These are phyloP conservation scores for Hypoxylon perforatum DNA, from an alignment of 495 filamentous ascomycete species.

Conservation along the genomic window DNA sequence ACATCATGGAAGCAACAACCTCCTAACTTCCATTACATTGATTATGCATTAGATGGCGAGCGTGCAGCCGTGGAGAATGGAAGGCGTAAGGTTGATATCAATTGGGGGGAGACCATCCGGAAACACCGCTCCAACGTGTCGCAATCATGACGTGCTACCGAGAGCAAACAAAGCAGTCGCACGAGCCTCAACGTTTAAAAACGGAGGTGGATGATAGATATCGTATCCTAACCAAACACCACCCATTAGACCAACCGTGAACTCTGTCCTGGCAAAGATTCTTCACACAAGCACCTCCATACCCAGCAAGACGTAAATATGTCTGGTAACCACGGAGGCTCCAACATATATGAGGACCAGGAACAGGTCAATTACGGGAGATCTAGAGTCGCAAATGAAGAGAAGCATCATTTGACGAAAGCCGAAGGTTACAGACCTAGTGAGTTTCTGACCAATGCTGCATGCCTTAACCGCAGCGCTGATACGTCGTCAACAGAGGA, in stretches of 20 bases:
- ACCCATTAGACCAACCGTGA: not conserved
- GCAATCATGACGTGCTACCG: constrained; percentile 26
- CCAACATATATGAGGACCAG: constrained; percentile 29
- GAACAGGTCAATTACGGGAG: constrained; percentile 40
- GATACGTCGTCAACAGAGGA: constrained; percentile 30
- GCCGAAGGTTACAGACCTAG: constrained; percentile 40
- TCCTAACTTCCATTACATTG: too few relatives aligned
- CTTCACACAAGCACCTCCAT: not conserved
- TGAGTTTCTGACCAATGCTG: constrained; percentile 3
- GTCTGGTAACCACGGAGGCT: constrained; percentile 24
- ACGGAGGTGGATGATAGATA: too few relatives aligned
- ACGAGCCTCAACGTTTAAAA: too few relatives aligned
- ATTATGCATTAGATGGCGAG: constrained; percentile 1
- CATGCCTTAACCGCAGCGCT: not conserved
- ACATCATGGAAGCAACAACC: constrained; percentile 35
- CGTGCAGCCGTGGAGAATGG: too few relatives aligned
- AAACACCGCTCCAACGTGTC: constrained; percentile 12
- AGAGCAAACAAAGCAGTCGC: not conserved
- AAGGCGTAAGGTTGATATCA: too few relatives aligned
- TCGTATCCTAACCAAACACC: not conserved
- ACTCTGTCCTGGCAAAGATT: not conserved
- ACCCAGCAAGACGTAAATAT: constrained; percentile 9
- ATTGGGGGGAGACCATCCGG: not conserved
- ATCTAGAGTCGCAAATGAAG: constrained; percentile 28
- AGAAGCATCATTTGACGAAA: constrained; percentile 33